phyloP scores from a whole-genome alignment of 2,329 filamentous ascomycete genomes.

The Colletotrichum tropicale region DNA sequence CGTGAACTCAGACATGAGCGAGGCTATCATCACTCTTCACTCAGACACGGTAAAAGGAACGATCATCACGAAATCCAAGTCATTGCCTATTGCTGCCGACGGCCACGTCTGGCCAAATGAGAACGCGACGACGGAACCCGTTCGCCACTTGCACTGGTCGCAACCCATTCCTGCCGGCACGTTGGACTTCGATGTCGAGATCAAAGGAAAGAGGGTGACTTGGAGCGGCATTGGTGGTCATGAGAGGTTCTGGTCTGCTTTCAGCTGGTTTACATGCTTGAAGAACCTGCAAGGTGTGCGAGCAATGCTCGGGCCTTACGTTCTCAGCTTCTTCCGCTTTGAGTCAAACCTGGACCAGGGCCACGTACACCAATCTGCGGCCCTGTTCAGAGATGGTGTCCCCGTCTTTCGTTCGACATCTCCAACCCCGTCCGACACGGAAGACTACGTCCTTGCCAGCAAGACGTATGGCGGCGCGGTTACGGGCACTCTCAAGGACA shows the following conservation, averaged over 20 bases:
- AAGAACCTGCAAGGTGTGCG: background rate
- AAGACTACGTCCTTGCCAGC: background rate
- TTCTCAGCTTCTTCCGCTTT: background rate
- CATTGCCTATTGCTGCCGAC: background rate
- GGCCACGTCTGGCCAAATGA: background rate
- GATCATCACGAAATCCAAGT: conserved; percentile 18
- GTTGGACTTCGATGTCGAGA: background rate
- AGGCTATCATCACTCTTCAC: conserved; percentile 10
- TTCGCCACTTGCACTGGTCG: background rate
- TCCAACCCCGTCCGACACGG: background rate
- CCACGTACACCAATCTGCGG: background rate
- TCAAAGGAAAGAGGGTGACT: background rate
- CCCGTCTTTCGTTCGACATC: background rate
- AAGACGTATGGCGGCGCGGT: conserved; percentile 21
- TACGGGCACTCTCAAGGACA: conserved; percentile 21
- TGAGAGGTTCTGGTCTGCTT: background rate
- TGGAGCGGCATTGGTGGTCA: background rate
- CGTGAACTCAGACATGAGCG: conserved; percentile 19
- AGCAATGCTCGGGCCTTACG: background rate
- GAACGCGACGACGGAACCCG: background rate
- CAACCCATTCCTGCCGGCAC: background rate
- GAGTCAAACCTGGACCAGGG: background rate
- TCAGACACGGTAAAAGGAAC: conserved; percentile 16
- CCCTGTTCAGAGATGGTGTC: background rate
- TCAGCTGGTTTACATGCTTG: background rate